Conservation (phyloP, 805 yeast genomes). For the Starmerella kuoi region DNA sequence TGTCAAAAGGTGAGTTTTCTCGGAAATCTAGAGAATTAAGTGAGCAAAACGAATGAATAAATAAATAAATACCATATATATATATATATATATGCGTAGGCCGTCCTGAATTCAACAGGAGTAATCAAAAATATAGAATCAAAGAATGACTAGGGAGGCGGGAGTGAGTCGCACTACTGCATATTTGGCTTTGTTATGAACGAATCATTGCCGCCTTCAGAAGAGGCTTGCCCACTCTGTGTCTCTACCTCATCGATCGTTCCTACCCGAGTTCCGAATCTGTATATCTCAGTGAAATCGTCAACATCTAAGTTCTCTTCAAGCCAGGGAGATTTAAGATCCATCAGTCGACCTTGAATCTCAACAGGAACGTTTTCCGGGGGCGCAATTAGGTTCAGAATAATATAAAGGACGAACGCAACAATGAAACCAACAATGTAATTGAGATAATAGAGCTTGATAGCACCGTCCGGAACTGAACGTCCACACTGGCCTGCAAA, state of each 20-base stretch:
- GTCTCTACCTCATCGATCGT: neutral
- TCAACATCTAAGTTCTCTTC: constrained; percentile 23
- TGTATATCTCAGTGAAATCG: constrained; percentile 17
- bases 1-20: no score
- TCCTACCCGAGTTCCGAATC: constrained; percentile 12
- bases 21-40: no score
- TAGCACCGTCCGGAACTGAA: constrained; percentile 71
- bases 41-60: no score
- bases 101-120: no score
- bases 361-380: constrained; percentile 18
- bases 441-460: constrained; percentile 56
- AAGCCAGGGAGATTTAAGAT: constrained; percentile 21
- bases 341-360: constrained; percentile 16
- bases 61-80: no score
- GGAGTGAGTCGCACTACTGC: no score
- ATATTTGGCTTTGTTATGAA: no score
- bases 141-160: no score
- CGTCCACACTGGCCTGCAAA: constrained; percentile 69
- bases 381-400: constrained; percentile 28
- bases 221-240: no score
- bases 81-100: no score
- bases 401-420: constrained; percentile 44
- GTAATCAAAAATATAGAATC: no score
- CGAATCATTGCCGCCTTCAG: no score
- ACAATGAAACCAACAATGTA: constrained; percentile 64